Evolutionary conservation across 2,329 filamentous ascomycete species (phyloP).

Genomic region (Ceratocystis lukuohia): DNA sequence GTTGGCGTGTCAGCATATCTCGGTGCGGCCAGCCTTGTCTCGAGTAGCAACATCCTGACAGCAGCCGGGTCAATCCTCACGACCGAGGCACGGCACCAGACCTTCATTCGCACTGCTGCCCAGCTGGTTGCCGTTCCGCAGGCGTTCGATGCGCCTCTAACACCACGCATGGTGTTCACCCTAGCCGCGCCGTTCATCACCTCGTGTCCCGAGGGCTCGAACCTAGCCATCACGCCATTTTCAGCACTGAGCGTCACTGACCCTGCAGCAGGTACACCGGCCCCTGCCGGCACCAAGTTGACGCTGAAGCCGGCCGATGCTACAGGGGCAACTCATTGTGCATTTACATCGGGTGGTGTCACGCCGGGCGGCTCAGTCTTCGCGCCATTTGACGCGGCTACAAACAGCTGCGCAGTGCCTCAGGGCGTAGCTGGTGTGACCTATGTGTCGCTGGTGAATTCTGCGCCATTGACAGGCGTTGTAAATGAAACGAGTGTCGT

Average conservation of each 20-base stretch:
- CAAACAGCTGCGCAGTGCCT: constrained; percentile 46
- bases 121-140: constrained; percentile 48
- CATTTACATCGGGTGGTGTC: constrained; percentile 50
- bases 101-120: constrained; percentile 51
- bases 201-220: constrained; percentile 53
- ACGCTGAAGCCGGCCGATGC: constrained; percentile 39
- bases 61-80: constrained; percentile 59
- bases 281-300: constrained; percentile 27
- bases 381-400: constrained; percentile 37
- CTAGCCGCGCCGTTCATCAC: constrained; percentile 60
- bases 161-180: constrained; percentile 56
- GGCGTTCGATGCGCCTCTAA: constrained; percentile 57
- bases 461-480: constrained; percentile 35
- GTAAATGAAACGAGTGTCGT: constrained; percentile 51
- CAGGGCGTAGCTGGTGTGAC: constrained; percentile 48
- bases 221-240: constrained; percentile 50
- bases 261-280: constrained; percentile 30
- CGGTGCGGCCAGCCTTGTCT: constrained; percentile 54
- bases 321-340: constrained; percentile 44
- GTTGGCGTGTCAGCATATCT: constrained; percentile 63
- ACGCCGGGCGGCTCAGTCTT: constrained; percentile 47
- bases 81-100: constrained; percentile 60
- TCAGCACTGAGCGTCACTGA: constrained; percentile 39
- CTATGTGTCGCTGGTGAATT: constrained; percentile 52
- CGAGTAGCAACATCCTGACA: constrained; percentile 44